A percentile compares a stretch with the other conserved stretches of the same genome.
These are phyloP conservation scores for Lathyrus oleraceus DNA, from an alignment of 306 rosid species.

Conservation along the genomic window DNA sequence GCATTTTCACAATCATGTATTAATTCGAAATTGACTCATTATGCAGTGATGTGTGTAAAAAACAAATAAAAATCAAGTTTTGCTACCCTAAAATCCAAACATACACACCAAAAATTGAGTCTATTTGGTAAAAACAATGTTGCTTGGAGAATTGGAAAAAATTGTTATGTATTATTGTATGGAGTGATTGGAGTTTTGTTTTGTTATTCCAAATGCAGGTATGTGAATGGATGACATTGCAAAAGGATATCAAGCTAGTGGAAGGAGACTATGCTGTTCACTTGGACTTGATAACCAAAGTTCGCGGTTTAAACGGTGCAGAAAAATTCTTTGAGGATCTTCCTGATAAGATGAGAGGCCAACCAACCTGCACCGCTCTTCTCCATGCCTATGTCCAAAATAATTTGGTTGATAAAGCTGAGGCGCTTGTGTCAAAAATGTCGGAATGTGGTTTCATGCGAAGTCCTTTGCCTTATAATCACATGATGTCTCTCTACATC, in stretches of 20 bases:
- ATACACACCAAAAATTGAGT: not conserved
- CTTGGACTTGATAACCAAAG: constrained; percentile 90
- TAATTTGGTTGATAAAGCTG: constrained; percentile 64
- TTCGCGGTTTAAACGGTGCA: constrained; percentile 75
- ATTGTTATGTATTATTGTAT: not conserved
- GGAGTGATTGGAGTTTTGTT: constrained; percentile 4
- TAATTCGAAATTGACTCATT: not conserved
- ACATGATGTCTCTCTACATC: constrained; percentile 72
- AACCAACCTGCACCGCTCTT: constrained; percentile 61
- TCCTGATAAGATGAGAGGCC: constrained; percentile 57
- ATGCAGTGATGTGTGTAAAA: not conserved
- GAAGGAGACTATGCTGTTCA: constrained; percentile 87
- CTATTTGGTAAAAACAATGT: not conserved
- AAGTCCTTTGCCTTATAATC: constrained; percentile 77
- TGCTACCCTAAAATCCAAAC: too few species aligned
- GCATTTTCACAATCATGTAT: not conserved
- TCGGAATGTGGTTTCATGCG: constrained; percentile 62
- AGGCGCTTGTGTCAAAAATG: constrained; percentile 83
- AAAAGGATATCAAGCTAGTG: constrained; percentile 62
- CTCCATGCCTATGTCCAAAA: constrained; percentile 76
- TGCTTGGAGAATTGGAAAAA: not conserved
- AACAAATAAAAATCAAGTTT: too few species aligned
- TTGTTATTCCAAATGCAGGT: constrained; percentile 47
- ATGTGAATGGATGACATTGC: constrained; percentile 91
- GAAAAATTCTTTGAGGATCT: constrained; percentile 95